phyloP scores from a whole-genome alignment of 1,139 yeast genomes.

The Blastobotrys proliferans region DNA sequence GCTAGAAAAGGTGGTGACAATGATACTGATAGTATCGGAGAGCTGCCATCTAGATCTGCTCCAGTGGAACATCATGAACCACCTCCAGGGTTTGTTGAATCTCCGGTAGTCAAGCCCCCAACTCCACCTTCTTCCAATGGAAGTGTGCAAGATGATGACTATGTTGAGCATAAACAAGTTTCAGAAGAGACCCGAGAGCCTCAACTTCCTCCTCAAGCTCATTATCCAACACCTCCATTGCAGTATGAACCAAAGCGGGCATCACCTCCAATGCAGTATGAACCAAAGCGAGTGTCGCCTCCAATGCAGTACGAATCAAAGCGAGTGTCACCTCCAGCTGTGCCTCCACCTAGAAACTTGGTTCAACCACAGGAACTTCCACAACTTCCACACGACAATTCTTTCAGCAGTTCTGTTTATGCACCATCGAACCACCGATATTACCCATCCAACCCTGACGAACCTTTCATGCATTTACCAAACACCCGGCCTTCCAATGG shows the following conservation, averaged over 20 bases:
- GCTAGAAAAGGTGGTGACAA: not conserved
- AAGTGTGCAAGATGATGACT: not conserved
- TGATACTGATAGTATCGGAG: slow-evolving; percentile 3
- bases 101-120: not conserved
- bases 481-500: slow-evolving; percentile 12
- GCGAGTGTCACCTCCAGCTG: slow-evolving; percentile 1
- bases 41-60: slow-evolving; percentile 12
- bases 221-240: slow-evolving; percentile 10
- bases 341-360: not conserved
- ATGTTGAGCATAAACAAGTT: not conserved
- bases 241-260: slow-evolving; percentile 4
- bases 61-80: slow-evolving; percentile 13
- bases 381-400: not conserved
- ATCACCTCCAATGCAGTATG: slow-evolving; percentile 6
- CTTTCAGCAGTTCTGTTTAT: slow-evolving; percentile 1
- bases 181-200: not conserved
- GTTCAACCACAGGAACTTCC: not conserved
- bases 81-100: slow-evolving; percentile 2
- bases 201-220: not conserved
- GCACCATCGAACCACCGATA: not conserved
- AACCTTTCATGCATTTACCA: slow-evolving; percentile 13
- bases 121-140: slow-evolving; percentile 3
- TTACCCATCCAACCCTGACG: slow-evolving; percentile 14
- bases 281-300: slow-evolving; percentile 3
- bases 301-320: slow-evolving; percentile 2